Conservation (phyloP, 108 stramenopile species). For the Cyclostephanos invisitatus region DNA sequence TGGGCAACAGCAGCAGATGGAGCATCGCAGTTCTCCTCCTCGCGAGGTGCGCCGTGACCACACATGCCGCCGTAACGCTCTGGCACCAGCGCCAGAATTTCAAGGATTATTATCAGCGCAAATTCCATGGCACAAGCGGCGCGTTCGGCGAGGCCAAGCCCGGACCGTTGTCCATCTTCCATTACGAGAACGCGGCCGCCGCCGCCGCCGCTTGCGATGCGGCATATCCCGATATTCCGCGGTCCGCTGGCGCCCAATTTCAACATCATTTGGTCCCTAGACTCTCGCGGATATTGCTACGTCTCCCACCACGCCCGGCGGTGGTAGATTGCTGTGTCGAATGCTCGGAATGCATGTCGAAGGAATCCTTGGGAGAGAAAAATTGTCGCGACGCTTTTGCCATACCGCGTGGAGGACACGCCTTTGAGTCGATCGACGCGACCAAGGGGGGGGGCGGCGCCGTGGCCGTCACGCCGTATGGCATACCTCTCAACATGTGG, state of each 20-base stretch:
- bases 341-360: conserved; percentile 41
- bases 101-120: conserved; percentile 27
- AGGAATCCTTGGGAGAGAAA: conserved; percentile 14
- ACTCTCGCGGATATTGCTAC: conserved; percentile 33
- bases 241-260: conserved; percentile 8
- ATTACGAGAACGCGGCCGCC: conserved; percentile 2
- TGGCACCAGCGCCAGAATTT: conserved; percentile 45
- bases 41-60: conserved; percentile 22
- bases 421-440: conserved; percentile 7
- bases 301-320: conserved; percentile 16
- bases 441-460: conserved; percentile 12
- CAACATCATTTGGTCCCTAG: conserved; percentile 21
- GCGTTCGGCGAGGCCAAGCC: conserved; percentile 32
- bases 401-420: conserved; percentile 46
- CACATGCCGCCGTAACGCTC: conserved; percentile 30
- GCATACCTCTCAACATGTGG: conserved; percentile 83
- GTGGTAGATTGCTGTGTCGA: conserved; percentile 37
- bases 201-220: not conserved
- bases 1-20: conserved; percentile 17
- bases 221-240: not conserved
- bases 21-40: conserved; percentile 25
- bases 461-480: conserved; percentile 48
- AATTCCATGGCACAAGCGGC: conserved; percentile 4
- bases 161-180: conserved; percentile 11
- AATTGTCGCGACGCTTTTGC: conserved; percentile 15